Base-by-base conservation (phyloP, 306 rosid species). In the Echinosophora koreensis region DNA sequence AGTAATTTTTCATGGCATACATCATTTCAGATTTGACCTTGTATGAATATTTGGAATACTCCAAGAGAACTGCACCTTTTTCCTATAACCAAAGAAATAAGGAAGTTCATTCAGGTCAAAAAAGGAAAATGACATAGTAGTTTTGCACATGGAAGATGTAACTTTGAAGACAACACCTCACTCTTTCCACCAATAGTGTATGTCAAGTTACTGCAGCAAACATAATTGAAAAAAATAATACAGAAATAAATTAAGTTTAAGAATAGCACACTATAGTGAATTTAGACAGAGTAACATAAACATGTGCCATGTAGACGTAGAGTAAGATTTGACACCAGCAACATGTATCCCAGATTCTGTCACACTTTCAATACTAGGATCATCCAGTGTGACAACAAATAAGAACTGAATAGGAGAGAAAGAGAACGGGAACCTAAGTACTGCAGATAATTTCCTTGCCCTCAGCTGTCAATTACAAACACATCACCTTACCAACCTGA, bases 21-120 rank as follows among this genome's bases (percentile, higher is more conserved):
- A 87, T 90, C 84, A 92, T 79, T 67, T 90, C 97, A 47, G 84
- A 87, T 61, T 90, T 90, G 59, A 88, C 93, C 91, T 86, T 92
- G 80, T 87, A 88, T 22, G 85, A 81, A 73, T 74, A 87, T 56
- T 77, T 84, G 16, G 86, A 85, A 84, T 46, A 44, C 66, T 83
- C 90, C 83, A 89, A 12, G 69, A 27, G 86, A 73, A 86, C 79
- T n/a, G 97, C 91, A 58, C 86, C 87, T 77, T 92, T 92, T 84
- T 82, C 73, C 97, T 92, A 80, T 65, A 84, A 61, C 52, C 79
- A 77, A 62, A 70, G 22, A 59, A 55, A 49, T 51, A 8, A 6
- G 11, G 4, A 32, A 47, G 42, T 69, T 44, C 32, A 54, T 28
- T 71, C 37, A 61, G 38, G 66, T 42, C 77, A 9, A 44, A 44